Percentiles rank a stretch among this genome's conserved stretches.
phyloP scores from a whole-genome alignment of 108 stramenopile genomes.

The Pseudonitzschia delicatissima region DNA sequence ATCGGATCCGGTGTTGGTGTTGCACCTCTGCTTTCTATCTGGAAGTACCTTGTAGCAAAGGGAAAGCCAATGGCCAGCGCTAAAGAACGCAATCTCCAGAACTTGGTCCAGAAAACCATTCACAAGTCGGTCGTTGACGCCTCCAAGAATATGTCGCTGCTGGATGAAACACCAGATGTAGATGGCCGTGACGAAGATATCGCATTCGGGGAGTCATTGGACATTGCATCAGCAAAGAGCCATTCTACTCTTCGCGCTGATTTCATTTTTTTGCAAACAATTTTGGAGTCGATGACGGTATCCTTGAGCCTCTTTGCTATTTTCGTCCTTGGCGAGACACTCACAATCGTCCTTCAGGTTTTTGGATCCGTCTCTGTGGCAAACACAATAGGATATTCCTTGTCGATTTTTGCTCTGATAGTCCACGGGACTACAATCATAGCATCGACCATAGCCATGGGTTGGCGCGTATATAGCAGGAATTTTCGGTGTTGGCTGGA shows the following conservation, averaged over 20 bases:
- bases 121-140: neutral
- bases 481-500: slow-evolving; percentile 17
- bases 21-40: slow-evolving; percentile 26
- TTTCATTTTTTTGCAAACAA: neutral
- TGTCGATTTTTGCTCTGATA: slow-evolving; percentile 9
- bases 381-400: neutral
- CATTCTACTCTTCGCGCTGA: neutral
- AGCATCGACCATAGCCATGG: slow-evolving; percentile 12
- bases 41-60: slow-evolving; percentile 23
- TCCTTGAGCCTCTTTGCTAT: slow-evolving; percentile 18
- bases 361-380: neutral
- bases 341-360: slow-evolving; percentile 14
- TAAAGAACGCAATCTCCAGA: neutral
- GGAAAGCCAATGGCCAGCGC: neutral
- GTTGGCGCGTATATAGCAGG: neutral
- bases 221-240: neutral
- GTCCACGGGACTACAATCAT: slow-evolving; percentile 19
- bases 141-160: neutral
- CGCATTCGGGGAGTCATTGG: neutral
- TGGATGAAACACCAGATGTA: neutral
- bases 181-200: neutral
- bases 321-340: slow-evolving; percentile 12
- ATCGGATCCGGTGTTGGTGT: slow-evolving; percentile 36
- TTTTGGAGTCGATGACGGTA: slow-evolving; percentile 29
- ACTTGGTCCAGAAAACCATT: neutral